Evolutionary conservation across 108 stramenopile species (phyloP), one percentile per base, ranked within the genome.

Genomic region (Chaetoceros tenuissimus): DNA sequence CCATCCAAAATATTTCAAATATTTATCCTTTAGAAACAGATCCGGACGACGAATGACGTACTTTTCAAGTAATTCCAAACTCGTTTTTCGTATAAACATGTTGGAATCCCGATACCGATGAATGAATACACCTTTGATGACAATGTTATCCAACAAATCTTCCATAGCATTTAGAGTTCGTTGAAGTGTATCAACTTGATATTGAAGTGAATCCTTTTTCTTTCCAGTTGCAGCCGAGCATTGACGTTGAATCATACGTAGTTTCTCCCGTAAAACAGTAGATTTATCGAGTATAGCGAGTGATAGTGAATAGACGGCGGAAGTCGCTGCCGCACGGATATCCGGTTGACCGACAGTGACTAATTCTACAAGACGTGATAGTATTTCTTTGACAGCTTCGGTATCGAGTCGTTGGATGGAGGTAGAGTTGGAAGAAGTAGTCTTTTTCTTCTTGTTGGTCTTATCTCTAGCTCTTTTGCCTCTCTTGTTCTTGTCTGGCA

Each of bases 1-100:
- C 92, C 92, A 94, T 43, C 88, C 92, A 53, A 89, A 76, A 59
- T 94, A 94, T 65, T 94, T 94, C 58, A 94, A 80, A 63, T 87
- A 94, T 51, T 82, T 86, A 63, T 87, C 80, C 19, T 61, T 68
- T 49, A 87, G 60, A 67, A 84, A 94, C 17, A 88, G 51, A 62
- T 87, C 87, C 1, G 92, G 92, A 28, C 88, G 77, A 24, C 78
- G 70, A 48, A 89, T 58, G 25, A 60, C 68, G 65, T 82, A 75
- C 20, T 68, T 54, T 3, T 73, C 69, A 52, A 94, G 70, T 7
- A 71, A 45, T 48, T 79, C 53, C n/a, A 94, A 59, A 59, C 81
- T 84, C 10, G 69, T 53, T 47, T 71, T 61, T n/a, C 92, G 84
- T 57, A 89, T 83, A 52, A 71, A 58, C 24, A 69, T 62, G 71